These are phyloP conservation scores for Catharanthus roseus DNA, from an alignment of 257 asterid species.

Conservation along the genomic window DNA sequence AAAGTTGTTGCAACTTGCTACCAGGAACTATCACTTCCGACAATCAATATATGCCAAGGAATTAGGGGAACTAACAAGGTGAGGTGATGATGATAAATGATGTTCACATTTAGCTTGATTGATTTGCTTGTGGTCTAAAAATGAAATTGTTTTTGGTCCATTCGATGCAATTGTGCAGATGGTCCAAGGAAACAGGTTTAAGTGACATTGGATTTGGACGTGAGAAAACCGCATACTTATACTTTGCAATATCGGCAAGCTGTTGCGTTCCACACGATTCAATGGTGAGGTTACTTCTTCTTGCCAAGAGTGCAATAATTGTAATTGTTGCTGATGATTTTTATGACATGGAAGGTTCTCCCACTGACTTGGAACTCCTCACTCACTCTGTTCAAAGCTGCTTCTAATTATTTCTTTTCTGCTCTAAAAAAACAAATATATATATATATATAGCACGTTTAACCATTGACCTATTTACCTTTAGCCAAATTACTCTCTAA, in stretches of 20 bases:
- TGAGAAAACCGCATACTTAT: conserved; percentile 45
- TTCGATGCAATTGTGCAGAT: conserved; percentile 25
- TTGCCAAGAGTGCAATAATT: conserved; percentile 43
- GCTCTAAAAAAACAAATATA: too few relatives aligned
- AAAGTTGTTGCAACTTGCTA: conserved; percentile 46
- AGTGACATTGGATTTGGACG: conserved; percentile 65
- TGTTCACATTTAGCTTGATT: too few relatives aligned
- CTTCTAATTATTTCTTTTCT: too few relatives aligned
- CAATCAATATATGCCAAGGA: conserved; percentile 42
- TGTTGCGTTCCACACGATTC: conserved; percentile 35
- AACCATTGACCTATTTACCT: too few relatives aligned
- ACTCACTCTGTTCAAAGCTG: conserved; percentile 51
- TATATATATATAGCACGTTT: too few relatives aligned
- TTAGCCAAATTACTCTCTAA: too few relatives aligned
- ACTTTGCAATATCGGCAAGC: conserved; percentile 44
- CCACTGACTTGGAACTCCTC: conserved; percentile 28
- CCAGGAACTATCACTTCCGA: conserved; percentile 36
- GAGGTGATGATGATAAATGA: too few relatives aligned
- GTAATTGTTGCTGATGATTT: conserved; percentile 56
- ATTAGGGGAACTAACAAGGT: conserved; percentile 55
- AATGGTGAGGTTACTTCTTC: conserved; percentile 23
- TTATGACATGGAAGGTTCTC: conserved; percentile 52
- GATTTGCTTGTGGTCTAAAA: not conserved
- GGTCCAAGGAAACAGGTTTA: conserved; percentile 50
- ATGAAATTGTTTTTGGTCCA: not conserved